phyloP scores from a whole-genome alignment of 2,329 filamentous ascomycete species.

The Colletotrichum tofieldiae region DNA sequence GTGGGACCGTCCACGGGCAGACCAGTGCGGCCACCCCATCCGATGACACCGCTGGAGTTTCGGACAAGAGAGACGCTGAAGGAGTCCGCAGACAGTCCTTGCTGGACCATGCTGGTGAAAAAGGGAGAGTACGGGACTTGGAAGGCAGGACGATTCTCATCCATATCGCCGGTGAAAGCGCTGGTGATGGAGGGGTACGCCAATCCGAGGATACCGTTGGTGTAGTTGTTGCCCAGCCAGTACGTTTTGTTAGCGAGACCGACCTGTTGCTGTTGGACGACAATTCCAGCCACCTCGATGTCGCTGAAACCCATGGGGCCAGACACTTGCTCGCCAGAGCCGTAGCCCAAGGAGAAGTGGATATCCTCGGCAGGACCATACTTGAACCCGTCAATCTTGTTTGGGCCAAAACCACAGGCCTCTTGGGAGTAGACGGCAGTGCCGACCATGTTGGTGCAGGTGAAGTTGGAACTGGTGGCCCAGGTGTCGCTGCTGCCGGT shows the following conservation, averaged over 20 bases:
- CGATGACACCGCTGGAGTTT: conserved; percentile 63
- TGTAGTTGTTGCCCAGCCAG: conserved; percentile 68
- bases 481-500: conserved; percentile 69
- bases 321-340: conserved; percentile 64
- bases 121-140: conserved; percentile 63
- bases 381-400: conserved; percentile 58
- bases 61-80: conserved; percentile 66
- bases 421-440: conserved; percentile 48
- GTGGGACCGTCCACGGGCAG: conserved; percentile 55
- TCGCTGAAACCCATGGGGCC: conserved; percentile 65
- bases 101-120: conserved; percentile 63
- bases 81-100: conserved; percentile 61
- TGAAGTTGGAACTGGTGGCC: conserved; percentile 59
- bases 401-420: conserved; percentile 59
- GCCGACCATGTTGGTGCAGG: conserved; percentile 58
- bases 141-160: conserved; percentile 57
- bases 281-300: conserved; percentile 62
- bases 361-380: conserved; percentile 57
- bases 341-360: conserved; percentile 64
- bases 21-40: conserved; percentile 58
- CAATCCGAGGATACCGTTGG: conserved; percentile 66
- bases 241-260: conserved; percentile 65
- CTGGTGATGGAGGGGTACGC: conserved; percentile 67
- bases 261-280: conserved; percentile 62
- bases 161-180: conserved; percentile 59